phyloP scores from a whole-genome alignment of 2,329 filamentous ascomycete genomes.

The Penicillium sp. region DNA sequence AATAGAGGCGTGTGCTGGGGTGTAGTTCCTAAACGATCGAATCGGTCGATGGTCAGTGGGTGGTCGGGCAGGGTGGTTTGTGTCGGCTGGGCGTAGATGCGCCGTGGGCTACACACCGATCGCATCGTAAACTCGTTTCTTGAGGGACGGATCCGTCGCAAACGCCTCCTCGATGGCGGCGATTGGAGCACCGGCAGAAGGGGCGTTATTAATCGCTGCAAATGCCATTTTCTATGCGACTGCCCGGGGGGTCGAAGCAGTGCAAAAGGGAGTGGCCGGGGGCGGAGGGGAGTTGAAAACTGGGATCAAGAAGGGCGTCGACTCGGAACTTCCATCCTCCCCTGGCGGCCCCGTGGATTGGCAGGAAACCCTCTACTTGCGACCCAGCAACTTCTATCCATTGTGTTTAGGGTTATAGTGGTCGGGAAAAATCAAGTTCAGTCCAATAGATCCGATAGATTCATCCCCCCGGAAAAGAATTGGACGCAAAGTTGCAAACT shows the following conservation, averaged over 20 bases:
- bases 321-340: constrained; percentile 21
- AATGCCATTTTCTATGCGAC: constrained; percentile 42
- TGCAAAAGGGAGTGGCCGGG: constrained; percentile 19
- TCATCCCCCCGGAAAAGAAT: background rate
- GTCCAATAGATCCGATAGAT: background rate
- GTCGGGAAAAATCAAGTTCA: too few species aligned
- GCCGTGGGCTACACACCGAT: constrained; percentile 40
- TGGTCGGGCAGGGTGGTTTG: constrained; percentile 7
- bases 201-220: constrained; percentile 37
- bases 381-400: background rate
- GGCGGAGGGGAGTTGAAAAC: constrained; percentile 17
- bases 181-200: constrained; percentile 23
- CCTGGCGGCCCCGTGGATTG: constrained; percentile 22
- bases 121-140: constrained; percentile 48
- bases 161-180: constrained; percentile 47
- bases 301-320: constrained; percentile 17
- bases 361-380: constrained; percentile 3
- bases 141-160: constrained; percentile 42
- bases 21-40: constrained; percentile 33
- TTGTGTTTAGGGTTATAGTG: too few species aligned
- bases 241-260: constrained; percentile 21
- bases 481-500: constrained; percentile 23
- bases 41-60: constrained; percentile 18
- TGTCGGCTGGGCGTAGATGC: constrained; percentile 14
- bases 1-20: constrained; percentile 49